Base-by-base conservation (phyloP, 2,329 filamentous ascomycete species). In the Dothistroma septosporum region DNA sequence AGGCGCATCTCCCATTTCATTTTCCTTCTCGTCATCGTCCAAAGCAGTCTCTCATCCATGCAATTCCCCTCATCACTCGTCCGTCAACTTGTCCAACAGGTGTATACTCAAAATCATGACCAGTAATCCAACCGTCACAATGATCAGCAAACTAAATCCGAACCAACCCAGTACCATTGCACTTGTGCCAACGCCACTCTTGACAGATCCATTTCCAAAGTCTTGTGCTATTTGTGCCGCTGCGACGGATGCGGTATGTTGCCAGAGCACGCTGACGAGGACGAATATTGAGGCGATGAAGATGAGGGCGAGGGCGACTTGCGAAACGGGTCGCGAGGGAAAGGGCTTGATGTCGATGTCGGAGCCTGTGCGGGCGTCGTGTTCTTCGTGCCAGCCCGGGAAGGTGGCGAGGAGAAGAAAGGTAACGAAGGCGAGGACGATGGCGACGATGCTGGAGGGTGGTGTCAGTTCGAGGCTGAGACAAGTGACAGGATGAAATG, bases 91-190 rank as follows among this genome's bases (percentile, higher is more conserved):
- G 68, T 86, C 83, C 66, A 97, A 79, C 59, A 96, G 83, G 68
- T 87, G 85, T 73, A 97, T 94, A 78, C 92, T 97, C 75, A 97
- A 79, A 71, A 97, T 96, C 92, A 97, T 97, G 72, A 97, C 89
- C 64, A 99, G 80, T 76, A 97, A 77, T 59, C 92, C 94, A 72
- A 97, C 94, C 53, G 93, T 97, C 57, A 97, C 92, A 64, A 97
- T 88, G 70, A 97, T 96, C 66, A 99, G 82, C 57, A 97, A 77
- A 58, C 93, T 94, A 72, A 99, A 97, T 47, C 91, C 90, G 77
- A 99, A 97, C 94, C 94, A 99, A 61, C 94, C 94, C 72, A 99
- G 82, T 19, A 97, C 90, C 91, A 99, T 97, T 59, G 94, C 93
- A 44, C 88, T 90, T 53, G 91, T 92, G n/a, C 92, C 92, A 12